Conservation (phyloP, 306 rosid genomes). For the Dryas octopetala region DNA sequence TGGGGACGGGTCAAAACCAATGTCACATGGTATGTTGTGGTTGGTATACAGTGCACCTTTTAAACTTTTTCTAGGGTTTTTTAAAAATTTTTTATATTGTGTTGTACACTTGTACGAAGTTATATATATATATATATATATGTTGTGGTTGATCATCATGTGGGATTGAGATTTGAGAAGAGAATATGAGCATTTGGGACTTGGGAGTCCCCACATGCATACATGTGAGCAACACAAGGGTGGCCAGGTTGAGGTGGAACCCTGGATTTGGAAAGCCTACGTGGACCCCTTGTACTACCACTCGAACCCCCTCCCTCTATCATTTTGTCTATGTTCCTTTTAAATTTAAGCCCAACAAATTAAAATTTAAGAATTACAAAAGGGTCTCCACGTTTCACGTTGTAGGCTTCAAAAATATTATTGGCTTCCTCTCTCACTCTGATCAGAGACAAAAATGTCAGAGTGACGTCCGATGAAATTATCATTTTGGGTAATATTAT, state of each 20-base stretch:
- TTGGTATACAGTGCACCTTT: constrained; percentile 36
- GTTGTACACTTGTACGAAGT: constrained; percentile 1
- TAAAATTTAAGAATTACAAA: background rate
- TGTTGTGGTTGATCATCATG: constrained; percentile 38
- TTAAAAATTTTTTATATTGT: background rate
- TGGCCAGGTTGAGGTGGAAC: constrained; percentile 11
- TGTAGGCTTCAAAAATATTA: constrained; percentile 8
- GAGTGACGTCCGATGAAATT: constrained; percentile 14
- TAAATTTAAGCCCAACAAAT: background rate
- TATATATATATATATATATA: background rate
- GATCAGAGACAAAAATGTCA: constrained; percentile 9
- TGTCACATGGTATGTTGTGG: constrained; percentile 57
- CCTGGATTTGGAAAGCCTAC: constrained; percentile 4
- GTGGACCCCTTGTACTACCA: constrained; percentile 29
- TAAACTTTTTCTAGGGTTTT: background rate
- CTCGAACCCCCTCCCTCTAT: constrained; percentile 7
- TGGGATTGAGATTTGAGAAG: constrained; percentile 21
- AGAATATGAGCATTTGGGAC: constrained; percentile 30
- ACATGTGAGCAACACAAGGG: constrained; percentile 54
- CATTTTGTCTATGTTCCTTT: constrained; percentile 18
- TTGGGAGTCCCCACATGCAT: constrained; percentile 50
- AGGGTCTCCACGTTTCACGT: constrained; percentile 12
- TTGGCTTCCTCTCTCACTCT: background rate
- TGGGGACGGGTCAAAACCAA: constrained; percentile 53
- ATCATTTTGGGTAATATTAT: background rate